phyloP scores from a whole-genome alignment of 371 early-diverging fungal genomes.

The Zancudomyces culisetae region DNA sequence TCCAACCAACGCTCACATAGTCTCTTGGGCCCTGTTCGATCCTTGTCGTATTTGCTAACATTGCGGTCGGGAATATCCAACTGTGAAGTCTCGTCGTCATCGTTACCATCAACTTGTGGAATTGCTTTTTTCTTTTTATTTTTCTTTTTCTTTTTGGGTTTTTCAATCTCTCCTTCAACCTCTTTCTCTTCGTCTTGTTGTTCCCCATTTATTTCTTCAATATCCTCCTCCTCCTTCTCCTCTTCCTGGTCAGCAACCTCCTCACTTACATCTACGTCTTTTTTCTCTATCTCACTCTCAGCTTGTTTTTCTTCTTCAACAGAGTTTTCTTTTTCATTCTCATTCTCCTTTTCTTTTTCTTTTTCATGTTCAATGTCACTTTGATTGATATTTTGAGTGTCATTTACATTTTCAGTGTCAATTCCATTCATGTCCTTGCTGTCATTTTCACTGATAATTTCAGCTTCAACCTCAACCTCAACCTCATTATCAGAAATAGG shows the following conservation, averaged over 20 bases:
- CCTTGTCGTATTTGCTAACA: not conserved
- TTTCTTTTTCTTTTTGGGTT: not conserved
- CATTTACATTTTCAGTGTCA: not conserved
- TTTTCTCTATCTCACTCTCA: constrained; percentile 8
- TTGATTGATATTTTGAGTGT: not conserved
- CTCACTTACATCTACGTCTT: constrained; percentile 7
- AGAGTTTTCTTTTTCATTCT: constrained; percentile 16
- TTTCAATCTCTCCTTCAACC: not conserved
- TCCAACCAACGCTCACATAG: constrained; percentile 97
- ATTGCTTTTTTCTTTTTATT: not conserved
- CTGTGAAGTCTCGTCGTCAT: not conserved
- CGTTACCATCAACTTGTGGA: constrained; percentile 1
- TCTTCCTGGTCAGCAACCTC: not conserved
- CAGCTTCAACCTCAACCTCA: too few relatives aligned
- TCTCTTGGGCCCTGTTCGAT: constrained; percentile 35
- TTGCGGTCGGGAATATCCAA: not conserved
- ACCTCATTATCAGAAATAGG: too few relatives aligned
- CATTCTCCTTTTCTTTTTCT: constrained; percentile 18
- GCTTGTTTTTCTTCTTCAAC: constrained; percentile 15
- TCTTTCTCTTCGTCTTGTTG: not conserved
- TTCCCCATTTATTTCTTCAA: not conserved
- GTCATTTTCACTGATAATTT: too few relatives aligned
- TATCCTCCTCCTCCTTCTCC: constrained; percentile 5
- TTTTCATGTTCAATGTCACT: not conserved
- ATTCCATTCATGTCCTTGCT: not conserved